A percentile compares a stretch with the other conserved stretches of the same genome.
Conservation (phyloP, 164 flowering plant species). For the Berberis thunbergii region DNA sequence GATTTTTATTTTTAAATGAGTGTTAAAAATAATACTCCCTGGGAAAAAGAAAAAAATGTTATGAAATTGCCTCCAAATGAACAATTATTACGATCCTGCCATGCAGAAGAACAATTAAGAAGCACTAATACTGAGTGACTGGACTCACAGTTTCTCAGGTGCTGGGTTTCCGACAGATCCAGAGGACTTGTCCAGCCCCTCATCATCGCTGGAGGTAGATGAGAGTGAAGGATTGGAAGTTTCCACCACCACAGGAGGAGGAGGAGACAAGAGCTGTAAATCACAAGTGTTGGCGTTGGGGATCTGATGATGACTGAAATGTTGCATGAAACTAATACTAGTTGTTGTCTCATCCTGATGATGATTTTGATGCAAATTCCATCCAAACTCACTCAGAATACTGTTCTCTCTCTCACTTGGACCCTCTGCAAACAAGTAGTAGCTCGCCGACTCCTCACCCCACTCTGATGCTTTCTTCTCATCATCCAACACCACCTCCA, state of each 20-base stretch:
- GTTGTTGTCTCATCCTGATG: not conserved
- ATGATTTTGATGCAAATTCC: constrained; percentile 23
- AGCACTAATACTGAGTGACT: not conserved
- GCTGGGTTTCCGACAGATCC: constrained; percentile 32
- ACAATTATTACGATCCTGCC: constrained; percentile 20
- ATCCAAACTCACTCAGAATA: constrained; percentile 47
- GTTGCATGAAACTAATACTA: constrained; percentile 1
- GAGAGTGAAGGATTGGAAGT: constrained; percentile 8
- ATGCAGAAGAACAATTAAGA: not conserved
- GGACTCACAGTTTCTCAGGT: constrained; percentile 63
- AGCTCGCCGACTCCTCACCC: not conserved
- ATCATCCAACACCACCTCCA: not conserved
- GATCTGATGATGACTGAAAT: constrained; percentile 3
- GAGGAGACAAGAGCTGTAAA: constrained; percentile 11
- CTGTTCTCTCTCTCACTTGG: constrained; percentile 18
- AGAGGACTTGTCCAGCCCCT: constrained; percentile 47
- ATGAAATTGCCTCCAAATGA: not conserved
- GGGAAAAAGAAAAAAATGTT: not conserved
- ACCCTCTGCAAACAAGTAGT: constrained; percentile 22
- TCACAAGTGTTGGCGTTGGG: constrained; percentile 3
- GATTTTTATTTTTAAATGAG: too few species aligned
- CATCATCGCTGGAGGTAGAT: constrained; percentile 29
- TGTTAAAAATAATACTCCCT: too few species aligned
- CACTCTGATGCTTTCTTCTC: not conserved
- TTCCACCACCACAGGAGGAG: too few species aligned